A percentile compares a stretch with the other conserved stretches of the same genome.
Conservation (phyloP, 305 asterid species). For the Salvia sclarea region DNA sequence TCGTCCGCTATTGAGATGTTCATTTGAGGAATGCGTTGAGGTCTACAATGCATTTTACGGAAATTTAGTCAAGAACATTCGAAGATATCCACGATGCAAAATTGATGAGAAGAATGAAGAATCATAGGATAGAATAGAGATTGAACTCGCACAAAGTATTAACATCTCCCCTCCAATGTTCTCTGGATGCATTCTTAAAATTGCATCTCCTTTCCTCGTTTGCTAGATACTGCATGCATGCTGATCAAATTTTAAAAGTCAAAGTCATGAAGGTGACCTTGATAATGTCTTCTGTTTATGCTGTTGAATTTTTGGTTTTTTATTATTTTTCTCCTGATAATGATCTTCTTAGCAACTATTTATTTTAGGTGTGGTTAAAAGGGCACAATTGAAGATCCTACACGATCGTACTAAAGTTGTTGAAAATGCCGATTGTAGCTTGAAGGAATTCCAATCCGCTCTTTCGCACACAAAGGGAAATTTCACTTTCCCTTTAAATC, state of each 20-base stretch:
- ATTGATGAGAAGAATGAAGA: too few relatives aligned
- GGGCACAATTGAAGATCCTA: conserved; percentile 49
- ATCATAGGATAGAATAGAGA: too few relatives aligned
- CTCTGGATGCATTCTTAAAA: background rate
- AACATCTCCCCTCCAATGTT: background rate
- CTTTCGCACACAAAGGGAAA: conserved; percentile 54
- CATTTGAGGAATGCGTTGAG: too few relatives aligned
- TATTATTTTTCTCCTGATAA: background rate
- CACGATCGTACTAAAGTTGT: conserved; percentile 59
- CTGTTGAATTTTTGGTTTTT: background rate
- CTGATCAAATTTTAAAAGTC: background rate
- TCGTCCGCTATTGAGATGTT: too few relatives aligned
- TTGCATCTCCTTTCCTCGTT: background rate
- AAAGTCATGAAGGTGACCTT: background rate
- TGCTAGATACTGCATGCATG: background rate
- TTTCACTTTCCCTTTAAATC: conserved; percentile 39
- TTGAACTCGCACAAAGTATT: too few relatives aligned
- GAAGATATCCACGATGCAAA: too few relatives aligned
- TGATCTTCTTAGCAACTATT: conserved; percentile 23
- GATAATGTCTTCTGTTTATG: background rate
- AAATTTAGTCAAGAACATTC: too few relatives aligned
- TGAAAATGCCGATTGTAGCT: conserved; percentile 26
- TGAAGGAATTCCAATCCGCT: conserved; percentile 55
- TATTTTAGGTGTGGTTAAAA: conserved; percentile 80
- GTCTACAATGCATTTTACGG: too few relatives aligned